Evolutionary conservation across 257 asterid species (phyloP).

Genomic region (Solanum appendiculatum): DNA sequence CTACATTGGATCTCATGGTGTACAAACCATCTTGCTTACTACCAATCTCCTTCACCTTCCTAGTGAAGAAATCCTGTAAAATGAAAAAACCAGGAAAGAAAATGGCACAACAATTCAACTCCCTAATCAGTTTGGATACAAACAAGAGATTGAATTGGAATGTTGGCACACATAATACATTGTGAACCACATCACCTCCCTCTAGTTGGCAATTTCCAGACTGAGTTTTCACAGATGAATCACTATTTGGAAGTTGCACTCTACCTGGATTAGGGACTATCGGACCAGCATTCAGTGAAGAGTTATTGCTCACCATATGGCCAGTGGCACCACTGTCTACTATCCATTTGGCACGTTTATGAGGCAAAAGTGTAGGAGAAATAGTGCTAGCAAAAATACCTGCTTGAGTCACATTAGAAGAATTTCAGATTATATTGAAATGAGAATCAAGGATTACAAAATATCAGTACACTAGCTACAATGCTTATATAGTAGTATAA

Average conservation of each 20-base stretch:
- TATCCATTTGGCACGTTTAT: no score
- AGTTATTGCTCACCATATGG: neutral
- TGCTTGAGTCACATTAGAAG: no score
- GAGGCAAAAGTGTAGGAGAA: neutral
- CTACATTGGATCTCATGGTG: neutral
- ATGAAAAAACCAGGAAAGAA: neutral
- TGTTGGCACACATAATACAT: no score
- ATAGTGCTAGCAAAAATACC: neutral
- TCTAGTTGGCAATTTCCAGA: no score
- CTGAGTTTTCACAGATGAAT: no score
- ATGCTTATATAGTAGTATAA: no score
- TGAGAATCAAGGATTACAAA: no score
- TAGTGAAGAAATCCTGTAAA: no score
- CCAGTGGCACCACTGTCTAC: neutral
- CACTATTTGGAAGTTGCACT: neutral
- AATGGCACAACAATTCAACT: neutral
- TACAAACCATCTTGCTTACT: neutral
- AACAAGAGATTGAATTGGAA: neutral
- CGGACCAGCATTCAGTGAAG: neutral
- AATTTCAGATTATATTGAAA: no score
- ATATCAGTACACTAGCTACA: no score
- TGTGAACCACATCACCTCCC: neutral
- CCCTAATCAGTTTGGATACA: no score
- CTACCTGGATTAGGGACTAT: no score
- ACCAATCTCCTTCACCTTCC: neutral